Evolutionary conservation across 345 rosid species (phyloP).

Genomic region (Bruguiera gymnorhiza): DNA sequence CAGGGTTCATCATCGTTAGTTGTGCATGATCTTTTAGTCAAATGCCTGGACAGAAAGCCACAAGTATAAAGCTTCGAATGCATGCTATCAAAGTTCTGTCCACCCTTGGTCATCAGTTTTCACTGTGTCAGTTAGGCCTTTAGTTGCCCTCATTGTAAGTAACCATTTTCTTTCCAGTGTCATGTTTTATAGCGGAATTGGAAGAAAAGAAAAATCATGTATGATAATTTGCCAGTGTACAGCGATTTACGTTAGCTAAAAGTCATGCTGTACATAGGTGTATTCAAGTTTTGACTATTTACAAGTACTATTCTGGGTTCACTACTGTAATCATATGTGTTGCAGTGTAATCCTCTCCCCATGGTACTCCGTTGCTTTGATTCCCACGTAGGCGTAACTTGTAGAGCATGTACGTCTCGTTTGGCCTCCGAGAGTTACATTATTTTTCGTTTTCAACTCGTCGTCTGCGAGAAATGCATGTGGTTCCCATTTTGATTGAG

Average conservation of each 20-base stretch:
- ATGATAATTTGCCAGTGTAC: constrained; percentile 4
- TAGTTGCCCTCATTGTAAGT: constrained; percentile 13
- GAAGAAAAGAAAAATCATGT: neutral
- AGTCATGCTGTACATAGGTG: constrained; percentile 8
- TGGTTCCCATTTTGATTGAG: no score
- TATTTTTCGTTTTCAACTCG: no score
- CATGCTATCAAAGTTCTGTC: constrained; percentile 13
- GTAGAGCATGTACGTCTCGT: no score
- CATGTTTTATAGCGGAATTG: constrained; percentile 17
- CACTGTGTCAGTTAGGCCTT: constrained; percentile 8
- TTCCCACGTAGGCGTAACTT: neutral
- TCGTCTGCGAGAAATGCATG: neutral
- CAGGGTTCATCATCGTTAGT: neutral
- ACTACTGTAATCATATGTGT: neutral
- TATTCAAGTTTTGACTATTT: constrained; percentile 15
- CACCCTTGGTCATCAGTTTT: neutral
- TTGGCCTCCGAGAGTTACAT: no score
- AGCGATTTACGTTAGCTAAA: neutral
- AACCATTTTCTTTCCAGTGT: neutral
- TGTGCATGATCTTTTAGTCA: neutral
- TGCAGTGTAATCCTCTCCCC: neutral
- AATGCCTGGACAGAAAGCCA: constrained; percentile 4
- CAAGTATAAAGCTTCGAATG: constrained; percentile 1
- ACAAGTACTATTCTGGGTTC: neutral
- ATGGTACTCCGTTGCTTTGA: neutral